Base-by-base conservation (phyloP, 1,284 basidiomycete genomes). In the Bjerkandera adusta region DNA sequence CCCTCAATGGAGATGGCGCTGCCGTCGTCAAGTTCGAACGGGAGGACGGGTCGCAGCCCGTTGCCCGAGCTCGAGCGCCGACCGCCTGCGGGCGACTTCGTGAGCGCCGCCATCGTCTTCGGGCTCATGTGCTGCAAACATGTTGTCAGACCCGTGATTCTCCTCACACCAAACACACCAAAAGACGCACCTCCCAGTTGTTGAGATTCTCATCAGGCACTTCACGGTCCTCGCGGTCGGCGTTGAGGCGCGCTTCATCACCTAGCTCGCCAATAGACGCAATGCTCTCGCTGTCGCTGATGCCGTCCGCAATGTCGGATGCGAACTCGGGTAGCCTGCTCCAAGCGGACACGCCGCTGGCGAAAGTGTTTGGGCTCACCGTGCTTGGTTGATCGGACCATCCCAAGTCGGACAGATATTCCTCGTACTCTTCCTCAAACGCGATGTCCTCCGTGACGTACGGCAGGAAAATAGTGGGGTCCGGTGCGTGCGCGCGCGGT, bases 251-350 rank as follows among this genome's bases (percentile, higher is more conserved):
- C 35, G 81, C 71, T 46, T 91, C 90, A 42, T 89, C 76, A 15
- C 87, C 88, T 26, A 95, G 72, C 57, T 95, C 92, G 34, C 88
- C 92, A 43, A 96, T 92, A 7, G 85, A 83, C 8, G 79, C 90
- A 25, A 94, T 89, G 59, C 89, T 93, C 67, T 95, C 92, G 56
- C 82, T 89, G 65, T 95, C 92, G 60, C 88, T 92, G 56, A 94
- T 92, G 21, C 80, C 79, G 57, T 90, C 87, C 18, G 82, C 76
- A 55, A 91, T 83, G 52, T 85, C 83, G 32, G 79, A 71, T 22
- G 80, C 83, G 57, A 84, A 82, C 54, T 79, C 72, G 4, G 87
- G 86, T 32, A 91, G 71, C 36, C 85, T 72, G 52, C 81, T 77
- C 89, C 89, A 91, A 10, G 87, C 86, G n/a, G 84, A 86, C 18